Percentiles rank a stretch among this genome's conserved stretches.
phyloP scores from a whole-genome alignment of 1,139 yeast genomes.

The Kazachstania sp. region DNA sequence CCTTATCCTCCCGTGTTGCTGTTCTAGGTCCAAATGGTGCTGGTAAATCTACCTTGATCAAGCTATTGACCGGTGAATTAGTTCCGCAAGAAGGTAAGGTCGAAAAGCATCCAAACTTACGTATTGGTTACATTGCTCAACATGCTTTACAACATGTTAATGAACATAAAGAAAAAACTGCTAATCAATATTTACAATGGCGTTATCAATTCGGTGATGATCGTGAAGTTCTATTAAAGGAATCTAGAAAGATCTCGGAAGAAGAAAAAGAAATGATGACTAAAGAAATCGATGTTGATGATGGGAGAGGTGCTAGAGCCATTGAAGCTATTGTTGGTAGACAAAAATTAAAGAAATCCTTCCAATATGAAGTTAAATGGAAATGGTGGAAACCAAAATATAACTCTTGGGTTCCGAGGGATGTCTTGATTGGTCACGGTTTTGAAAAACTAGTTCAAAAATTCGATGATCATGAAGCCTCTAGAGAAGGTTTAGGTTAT shows the following conservation, averaged over 20 bases:
- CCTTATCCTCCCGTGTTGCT: constrained; percentile 92
- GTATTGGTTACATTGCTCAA: constrained; percentile 98
- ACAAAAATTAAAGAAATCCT: constrained; percentile 89
- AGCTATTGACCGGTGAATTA: constrained; percentile 83
- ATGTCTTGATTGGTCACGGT: constrained; percentile 67
- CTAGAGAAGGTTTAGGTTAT: constrained; percentile 97
- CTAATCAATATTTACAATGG: constrained; percentile 97
- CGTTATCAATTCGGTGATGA: constrained; percentile 96
- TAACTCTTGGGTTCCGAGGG: constrained; percentile 90
- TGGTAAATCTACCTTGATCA: constrained; percentile 93
- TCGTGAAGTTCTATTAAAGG: constrained; percentile 90
- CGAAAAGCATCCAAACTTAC: constrained; percentile 94
- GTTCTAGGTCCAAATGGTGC: constrained; percentile 98
- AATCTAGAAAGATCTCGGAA: constrained; percentile 77
- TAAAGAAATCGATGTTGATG: constrained; percentile 69
- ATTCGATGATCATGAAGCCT: constrained; percentile 96
- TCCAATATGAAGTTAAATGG: constrained; percentile 97
- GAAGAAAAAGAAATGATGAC: constrained; percentile 77
- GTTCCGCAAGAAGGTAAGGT: constrained; percentile 82
- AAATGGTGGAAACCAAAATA: constrained; percentile 84
- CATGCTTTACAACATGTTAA: constrained; percentile 97
- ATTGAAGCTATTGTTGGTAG: constrained; percentile 95
- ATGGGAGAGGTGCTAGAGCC: constrained; percentile 82
- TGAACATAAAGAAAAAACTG: constrained; percentile 94
- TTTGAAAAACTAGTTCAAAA: constrained; percentile 82